Base-by-base conservation (phyloP, 2,329 filamentous ascomycete genomes). In the Periconia digitata region DNA sequence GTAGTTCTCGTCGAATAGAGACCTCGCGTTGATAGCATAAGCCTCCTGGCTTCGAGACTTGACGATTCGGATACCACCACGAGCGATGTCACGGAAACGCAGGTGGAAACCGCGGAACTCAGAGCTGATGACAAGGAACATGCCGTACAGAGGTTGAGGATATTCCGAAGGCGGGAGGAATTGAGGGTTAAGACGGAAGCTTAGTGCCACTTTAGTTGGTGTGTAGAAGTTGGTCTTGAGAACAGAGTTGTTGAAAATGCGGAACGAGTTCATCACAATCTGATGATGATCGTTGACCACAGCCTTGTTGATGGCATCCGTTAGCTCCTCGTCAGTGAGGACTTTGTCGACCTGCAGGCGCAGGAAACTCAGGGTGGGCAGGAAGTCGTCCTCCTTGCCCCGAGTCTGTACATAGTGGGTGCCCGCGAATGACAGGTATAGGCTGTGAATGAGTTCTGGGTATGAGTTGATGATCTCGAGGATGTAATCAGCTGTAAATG, bases 161-260 rank as follows among this genome's bases (percentile, higher is more conserved):
- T 99, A 99, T 74, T 99, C 94, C 44, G 92, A 85, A 52, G 87
- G 81, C 4, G 94, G 94, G 32, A 99, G 79, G 82, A 99, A 99
- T 35, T 77, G 81, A 6, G 91, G 90, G 67, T 96, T 87, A 53
- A 99, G 78, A 46, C 94, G 89, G 84, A 99, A 99, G 77, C 91
- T 96, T 60, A 99, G 82, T 8, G 94, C 94, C 34, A 99, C 92
- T 81, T 99, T 99, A 56, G 94, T 99, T 0, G 94, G 94, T 0
- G 94, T 99, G 79, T 95, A 96, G 73, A 87, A 88, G 79, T 99
- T 99, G 61, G 94, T 99, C 83, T 97, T 99, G 59, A 97, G 80
- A 39, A 97, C 86, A 40, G 89, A 85, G 49, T 84, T 85, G 79
- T 99, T 99, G 84, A 99, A 99, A 54, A 94, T 86, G 46, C 90